These are phyloP conservation scores for Bipolaris victoriae DNA, from an alignment of 2,329 filamentous ascomycete genomes.

Conservation along the genomic window DNA sequence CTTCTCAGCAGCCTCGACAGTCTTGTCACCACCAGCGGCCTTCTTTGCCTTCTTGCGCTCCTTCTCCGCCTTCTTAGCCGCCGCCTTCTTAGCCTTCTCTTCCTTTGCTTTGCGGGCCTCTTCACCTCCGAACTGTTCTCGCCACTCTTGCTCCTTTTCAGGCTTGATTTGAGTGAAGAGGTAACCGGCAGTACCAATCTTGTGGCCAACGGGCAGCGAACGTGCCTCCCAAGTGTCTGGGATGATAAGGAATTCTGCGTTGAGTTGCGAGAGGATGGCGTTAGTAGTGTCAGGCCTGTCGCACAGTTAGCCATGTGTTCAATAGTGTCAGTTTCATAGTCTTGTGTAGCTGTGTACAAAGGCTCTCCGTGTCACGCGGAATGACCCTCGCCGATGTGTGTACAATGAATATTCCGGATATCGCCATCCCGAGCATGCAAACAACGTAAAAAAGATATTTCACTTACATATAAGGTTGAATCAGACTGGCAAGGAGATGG, in stretches of 20 bases:
- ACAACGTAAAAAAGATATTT: not conserved
- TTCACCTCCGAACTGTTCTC: constrained; percentile 72
- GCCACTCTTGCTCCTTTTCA: constrained; percentile 84
- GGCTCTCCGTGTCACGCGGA: not conserved
- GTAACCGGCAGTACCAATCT: constrained; percentile 78
- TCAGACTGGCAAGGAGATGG: constrained; percentile 77
- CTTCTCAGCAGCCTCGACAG: constrained; percentile 79
- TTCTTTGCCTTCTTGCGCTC: constrained; percentile 66
- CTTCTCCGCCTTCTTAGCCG: constrained; percentile 67
- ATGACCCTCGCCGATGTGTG: not conserved
- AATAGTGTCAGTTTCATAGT: not conserved
- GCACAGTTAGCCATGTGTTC: constrained; percentile 12
- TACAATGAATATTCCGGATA: not conserved
- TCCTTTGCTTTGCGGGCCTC: constrained; percentile 72
- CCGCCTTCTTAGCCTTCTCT: constrained; percentile 67
- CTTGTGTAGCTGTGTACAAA: constrained; percentile 5
- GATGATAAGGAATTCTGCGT: constrained; percentile 62
- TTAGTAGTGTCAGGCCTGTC: constrained; percentile 54
- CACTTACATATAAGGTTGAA: constrained; percentile 76
- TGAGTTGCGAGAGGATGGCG: constrained; percentile 79
- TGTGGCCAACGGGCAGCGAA: constrained; percentile 68
- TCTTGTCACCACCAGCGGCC: constrained; percentile 69
- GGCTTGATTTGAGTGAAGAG: constrained; percentile 84
- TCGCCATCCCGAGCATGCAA: not conserved
- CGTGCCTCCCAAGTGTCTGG: constrained; percentile 55